A percentile compares a stretch with the other conserved stretches of the same genome.
Evolutionary conservation across 208 protist genomes (phyloP).

Genomic region (Trypanosoma boissoni): DNA sequence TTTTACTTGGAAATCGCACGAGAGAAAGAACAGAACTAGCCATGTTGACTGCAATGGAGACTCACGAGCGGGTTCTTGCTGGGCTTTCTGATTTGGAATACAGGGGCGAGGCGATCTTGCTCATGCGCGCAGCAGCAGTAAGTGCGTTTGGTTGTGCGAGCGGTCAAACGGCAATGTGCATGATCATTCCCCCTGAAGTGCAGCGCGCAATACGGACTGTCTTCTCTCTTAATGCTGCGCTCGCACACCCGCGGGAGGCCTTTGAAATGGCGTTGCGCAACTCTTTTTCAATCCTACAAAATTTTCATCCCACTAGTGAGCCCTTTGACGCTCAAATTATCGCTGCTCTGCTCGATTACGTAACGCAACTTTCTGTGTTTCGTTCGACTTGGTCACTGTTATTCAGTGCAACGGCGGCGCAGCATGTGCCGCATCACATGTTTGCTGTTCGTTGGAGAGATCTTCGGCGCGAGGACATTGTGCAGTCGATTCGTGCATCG

Average conservation of each 20-base stretch:
- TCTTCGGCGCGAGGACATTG: conserved; percentile 31
- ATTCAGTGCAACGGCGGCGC: conserved; percentile 30
- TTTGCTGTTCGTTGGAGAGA: conserved; percentile 65
- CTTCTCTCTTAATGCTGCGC: conserved; percentile 6
- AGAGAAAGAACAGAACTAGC: neutral
- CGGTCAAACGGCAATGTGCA: conserved; percentile 3
- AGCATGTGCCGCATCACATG: conserved; percentile 45
- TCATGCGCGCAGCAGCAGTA: conserved; percentile 8
- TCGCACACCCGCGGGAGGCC: neutral
- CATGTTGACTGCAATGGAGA: conserved; percentile 3
- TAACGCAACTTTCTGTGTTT: conserved; percentile 49
- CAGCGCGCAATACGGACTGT: conserved; percentile 13
- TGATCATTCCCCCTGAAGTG: conserved; percentile 7
- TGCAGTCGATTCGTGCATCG: conserved; percentile 41
- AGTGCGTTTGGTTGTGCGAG: conserved; percentile 15
- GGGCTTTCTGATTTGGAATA: neutral
- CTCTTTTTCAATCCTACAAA: conserved; percentile 3
- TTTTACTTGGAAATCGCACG: conserved; percentile 25
- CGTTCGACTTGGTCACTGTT: conserved; percentile 58
- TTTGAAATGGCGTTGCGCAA: conserved; percentile 20
- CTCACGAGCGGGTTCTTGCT: conserved; percentile 1
- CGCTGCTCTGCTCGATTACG: conserved; percentile 32
- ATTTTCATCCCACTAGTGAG: conserved; percentile 1
- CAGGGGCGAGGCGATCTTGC: neutral
- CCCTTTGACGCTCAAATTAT: conserved; percentile 9